Base-by-base conservation (phyloP, 1,284 basidiomycete species). In the Termitomyces sp. region DNA sequence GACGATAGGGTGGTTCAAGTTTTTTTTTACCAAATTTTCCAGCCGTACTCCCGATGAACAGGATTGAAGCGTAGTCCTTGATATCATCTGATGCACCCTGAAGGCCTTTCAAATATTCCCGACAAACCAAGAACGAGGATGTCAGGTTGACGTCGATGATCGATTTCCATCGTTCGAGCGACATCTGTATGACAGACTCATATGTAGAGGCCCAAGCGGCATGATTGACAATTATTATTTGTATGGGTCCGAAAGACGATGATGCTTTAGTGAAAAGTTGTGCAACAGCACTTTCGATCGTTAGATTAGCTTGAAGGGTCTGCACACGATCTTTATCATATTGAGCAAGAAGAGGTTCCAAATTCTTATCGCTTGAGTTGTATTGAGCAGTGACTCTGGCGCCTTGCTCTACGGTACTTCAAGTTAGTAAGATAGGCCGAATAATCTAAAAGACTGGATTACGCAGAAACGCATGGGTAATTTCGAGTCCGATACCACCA, bases 381-480 rank as follows among this genome's bases (percentile, higher is more conserved):
- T 84, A 91, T 62, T 89, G 86, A 0, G 85, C 86, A 0, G 84
- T 82, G 7, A 91, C 85, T 54, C 76, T 77, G 3, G 87, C 84
- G 3, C 84, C 85, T 59, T 84, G 80, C 35, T 80, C 84, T 88
- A 62, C 16, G 48, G 37, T 33, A 26, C 10, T 50, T 30, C n/a
- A 19, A 35, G 43, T 42, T 5, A 37, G 6, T n/a, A 7, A 24
- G 13, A 39, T 34, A 16, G 24, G 42, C 21, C 13, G 41, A 24
- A 21, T 5, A 21, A 33, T 52, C 28, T 31, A 18, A 21, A 34
- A 16, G 8, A 26, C 53, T 18, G 38, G 64, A 69, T 63, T 55
- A 80, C 83, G 71, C 24, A 83, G 73, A 62, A 81, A 86, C 1
- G 78, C 63, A 13, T 70, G 67, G 13, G 73, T 71, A 2, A 79